These are phyloP conservation scores for Clarkia xantiana DNA, from an alignment of 345 rosid genomes.

Conservation along the genomic window DNA sequence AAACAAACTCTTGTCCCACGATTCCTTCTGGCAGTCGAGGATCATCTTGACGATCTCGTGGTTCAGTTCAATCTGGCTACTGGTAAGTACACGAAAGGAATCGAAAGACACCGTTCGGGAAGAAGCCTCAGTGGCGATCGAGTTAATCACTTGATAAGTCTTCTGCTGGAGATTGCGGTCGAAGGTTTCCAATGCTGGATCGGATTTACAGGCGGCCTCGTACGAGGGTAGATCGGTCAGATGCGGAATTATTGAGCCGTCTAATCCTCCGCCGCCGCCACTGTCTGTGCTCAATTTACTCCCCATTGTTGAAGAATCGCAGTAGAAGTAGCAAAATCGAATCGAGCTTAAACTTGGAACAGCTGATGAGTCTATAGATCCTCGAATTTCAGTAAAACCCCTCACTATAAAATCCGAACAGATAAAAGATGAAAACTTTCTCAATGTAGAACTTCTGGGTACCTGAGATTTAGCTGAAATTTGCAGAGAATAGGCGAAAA, in stretches of 20 bases:
- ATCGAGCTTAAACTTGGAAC: neutral
- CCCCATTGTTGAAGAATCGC: slow-evolving; percentile 1
- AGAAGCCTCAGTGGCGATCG: slow-evolving; percentile 38
- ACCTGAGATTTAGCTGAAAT: slow-evolving; percentile 4
- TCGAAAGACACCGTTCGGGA: slow-evolving; percentile 38
- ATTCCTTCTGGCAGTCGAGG: slow-evolving; percentile 41
- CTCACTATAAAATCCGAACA: neutral
- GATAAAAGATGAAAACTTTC: slow-evolving; percentile 1
- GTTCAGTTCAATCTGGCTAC: slow-evolving; percentile 50
- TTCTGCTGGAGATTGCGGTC: slow-evolving; percentile 39
- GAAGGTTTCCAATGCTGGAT: slow-evolving; percentile 46
- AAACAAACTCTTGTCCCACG: slow-evolving; percentile 50
- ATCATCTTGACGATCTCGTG: slow-evolving; percentile 52
- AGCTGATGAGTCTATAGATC: neutral
- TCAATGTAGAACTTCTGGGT: slow-evolving; percentile 1
- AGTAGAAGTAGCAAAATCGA: neutral
- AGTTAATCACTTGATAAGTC: slow-evolving; percentile 42
- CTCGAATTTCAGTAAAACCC: neutral
- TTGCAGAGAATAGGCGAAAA: neutral
- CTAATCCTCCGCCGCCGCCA: neutral
- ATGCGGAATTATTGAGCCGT: slow-evolving; percentile 12
- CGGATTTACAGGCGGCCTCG: slow-evolving; percentile 52
- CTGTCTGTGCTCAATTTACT: neutral
- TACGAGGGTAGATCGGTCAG: slow-evolving; percentile 36
- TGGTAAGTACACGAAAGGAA: slow-evolving; percentile 15